phyloP scores from a whole-genome alignment of 345 rosid genomes.

The Punica granatum region DNA sequence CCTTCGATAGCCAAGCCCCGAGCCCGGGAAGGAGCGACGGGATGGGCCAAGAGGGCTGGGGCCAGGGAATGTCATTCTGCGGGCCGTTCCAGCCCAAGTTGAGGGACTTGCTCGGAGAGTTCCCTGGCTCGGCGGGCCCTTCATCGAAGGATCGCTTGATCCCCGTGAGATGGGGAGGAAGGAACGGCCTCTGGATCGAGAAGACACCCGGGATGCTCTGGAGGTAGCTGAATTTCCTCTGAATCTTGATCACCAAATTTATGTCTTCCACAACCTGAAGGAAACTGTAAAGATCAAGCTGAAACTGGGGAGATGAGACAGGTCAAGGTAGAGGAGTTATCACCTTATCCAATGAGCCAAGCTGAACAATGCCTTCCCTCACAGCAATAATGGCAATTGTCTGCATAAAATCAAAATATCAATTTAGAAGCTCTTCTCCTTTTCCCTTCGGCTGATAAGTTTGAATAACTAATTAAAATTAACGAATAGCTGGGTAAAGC shows the following conservation, averaged over 20 bases:
- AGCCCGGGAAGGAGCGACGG: constrained; percentile 46
- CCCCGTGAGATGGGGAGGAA: constrained; percentile 28
- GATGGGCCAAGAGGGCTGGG: constrained; percentile 31
- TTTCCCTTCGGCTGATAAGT: background rate
- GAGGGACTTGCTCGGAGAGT: constrained; percentile 32
- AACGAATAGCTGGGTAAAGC: background rate
- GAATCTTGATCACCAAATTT: constrained; percentile 52
- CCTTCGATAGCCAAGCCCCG: constrained; percentile 45
- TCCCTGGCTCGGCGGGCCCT: constrained; percentile 11
- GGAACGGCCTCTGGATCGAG: constrained; percentile 44
- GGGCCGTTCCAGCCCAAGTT: constrained; percentile 59
- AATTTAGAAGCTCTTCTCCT: background rate
- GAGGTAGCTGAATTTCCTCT: constrained; percentile 61
- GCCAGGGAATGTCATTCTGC: constrained; percentile 21
- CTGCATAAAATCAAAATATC: constrained; percentile 28
- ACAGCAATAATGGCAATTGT: constrained; percentile 67
- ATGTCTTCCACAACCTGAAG: constrained; percentile 51
- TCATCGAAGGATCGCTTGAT: constrained; percentile 34
- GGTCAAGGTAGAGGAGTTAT: background rate
- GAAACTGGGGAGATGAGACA: background rate
- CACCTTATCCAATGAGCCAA: constrained; percentile 69
- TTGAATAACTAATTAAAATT: background rate
- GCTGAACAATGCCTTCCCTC: constrained; percentile 64
- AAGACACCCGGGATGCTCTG: constrained; percentile 64
- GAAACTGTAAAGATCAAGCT: background rate